phyloP scores from a whole-genome alignment of 2,329 filamentous ascomycete species.

The Hymenoscyphus salicellus region DNA sequence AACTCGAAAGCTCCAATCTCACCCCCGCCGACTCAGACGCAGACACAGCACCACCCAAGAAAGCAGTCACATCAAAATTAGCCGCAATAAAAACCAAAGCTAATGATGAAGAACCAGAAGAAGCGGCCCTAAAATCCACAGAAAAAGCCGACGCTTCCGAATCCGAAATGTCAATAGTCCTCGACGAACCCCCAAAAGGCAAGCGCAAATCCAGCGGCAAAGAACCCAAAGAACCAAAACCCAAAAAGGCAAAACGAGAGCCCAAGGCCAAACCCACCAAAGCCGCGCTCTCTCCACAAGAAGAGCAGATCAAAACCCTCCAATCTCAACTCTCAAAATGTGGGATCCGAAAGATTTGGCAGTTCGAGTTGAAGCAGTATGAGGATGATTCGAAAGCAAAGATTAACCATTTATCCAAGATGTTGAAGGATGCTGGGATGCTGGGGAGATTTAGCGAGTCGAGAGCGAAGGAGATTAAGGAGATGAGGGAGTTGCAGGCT shows the following conservation, averaged over 20 bases:
- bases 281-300: conserved; percentile 54
- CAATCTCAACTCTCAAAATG: conserved; percentile 87
- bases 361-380: conserved; percentile 74
- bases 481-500: conserved; percentile 75
- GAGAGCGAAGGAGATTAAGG: conserved; percentile 82
- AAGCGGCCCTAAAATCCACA: conserved; percentile 14
- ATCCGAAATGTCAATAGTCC: conserved; percentile 67
- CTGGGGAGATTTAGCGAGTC: conserved; percentile 81
- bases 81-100: not conserved
- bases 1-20: not conserved
- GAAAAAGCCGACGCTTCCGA: conserved; percentile 43
- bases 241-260: conserved; percentile 36
- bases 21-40: not conserved
- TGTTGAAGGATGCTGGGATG: conserved; percentile 84
- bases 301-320: conserved; percentile 80
- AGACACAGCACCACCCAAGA: conserved; percentile 11
- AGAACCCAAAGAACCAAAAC: conserved; percentile 35
- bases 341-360: conserved; percentile 89
- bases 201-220: conserved; percentile 40
- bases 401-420: conserved; percentile 73
- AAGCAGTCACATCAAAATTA: conserved; percentile 13
- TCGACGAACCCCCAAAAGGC: conserved; percentile 66
- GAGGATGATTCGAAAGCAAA: conserved; percentile 71
- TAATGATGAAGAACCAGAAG: not conserved
- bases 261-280: conserved; percentile 39